Evolutionary conservation across 495 filamentous ascomycete species (phyloP).

Genomic region (Elasticomyces elasticus): DNA sequence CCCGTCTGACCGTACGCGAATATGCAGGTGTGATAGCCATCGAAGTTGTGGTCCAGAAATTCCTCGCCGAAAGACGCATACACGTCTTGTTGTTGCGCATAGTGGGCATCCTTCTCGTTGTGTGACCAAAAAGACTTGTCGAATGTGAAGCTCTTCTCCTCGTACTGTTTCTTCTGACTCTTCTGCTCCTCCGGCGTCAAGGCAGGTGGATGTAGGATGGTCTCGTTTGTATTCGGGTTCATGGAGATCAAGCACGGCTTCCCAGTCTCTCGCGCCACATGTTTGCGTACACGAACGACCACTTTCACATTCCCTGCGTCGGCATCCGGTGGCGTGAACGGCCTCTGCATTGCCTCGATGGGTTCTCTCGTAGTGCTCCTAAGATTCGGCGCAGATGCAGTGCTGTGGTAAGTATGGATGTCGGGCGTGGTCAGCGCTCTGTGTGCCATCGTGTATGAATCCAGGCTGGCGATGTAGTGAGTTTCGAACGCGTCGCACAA

Average conservation of each 20-base stretch:
- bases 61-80: constrained; percentile 93
- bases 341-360: constrained; percentile 20
- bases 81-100: constrained; percentile 80
- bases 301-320: constrained; percentile 84
- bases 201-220: constrained; percentile 61
- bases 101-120: constrained; percentile 59
- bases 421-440: constrained; percentile 7
- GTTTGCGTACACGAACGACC: constrained; percentile 83
- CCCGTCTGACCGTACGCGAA: constrained; percentile 98
- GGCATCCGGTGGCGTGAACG: constrained; percentile 31
- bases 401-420: constrained; percentile 22
- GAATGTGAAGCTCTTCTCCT: constrained; percentile 88
- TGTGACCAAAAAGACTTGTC: constrained; percentile 98
- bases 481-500: constrained; percentile 16
- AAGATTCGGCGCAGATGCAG: constrained; percentile 30
- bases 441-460: constrained; percentile 12
- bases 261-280: constrained; percentile 79
- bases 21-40: constrained; percentile 98
- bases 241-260: constrained; percentile 78
- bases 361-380: constrained; percentile 30
- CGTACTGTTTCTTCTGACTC: constrained; percentile 63
- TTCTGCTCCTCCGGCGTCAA: constrained; percentile 56
- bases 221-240: constrained; percentile 75
- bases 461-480: neutral
- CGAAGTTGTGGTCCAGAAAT: constrained; percentile 98